A percentile compares a stretch with the other conserved stretches of the same genome.
Conservation (phyloP, 1,284 basidiomycete species). For the Pulveroboletus sp. region DNA sequence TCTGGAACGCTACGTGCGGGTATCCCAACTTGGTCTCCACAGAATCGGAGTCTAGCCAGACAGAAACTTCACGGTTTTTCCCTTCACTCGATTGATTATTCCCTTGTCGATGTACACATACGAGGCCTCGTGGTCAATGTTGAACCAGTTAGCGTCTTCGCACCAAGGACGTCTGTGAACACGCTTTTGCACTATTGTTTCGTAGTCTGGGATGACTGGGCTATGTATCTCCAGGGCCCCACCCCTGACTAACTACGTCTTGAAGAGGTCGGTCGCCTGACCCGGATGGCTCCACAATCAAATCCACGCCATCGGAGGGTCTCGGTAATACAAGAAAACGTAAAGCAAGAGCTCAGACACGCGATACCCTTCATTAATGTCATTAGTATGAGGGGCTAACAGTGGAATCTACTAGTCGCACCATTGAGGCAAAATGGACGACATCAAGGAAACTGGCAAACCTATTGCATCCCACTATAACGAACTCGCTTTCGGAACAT, state of each 20-base stretch:
- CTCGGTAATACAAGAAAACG: too few species aligned
- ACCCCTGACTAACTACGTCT: too few species aligned
- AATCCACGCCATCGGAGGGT: too few species aligned
- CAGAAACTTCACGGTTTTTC: neutral
- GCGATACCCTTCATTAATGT: neutral
- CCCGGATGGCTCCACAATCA: too few species aligned
- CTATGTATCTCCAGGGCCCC: too few species aligned
- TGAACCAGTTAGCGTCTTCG: neutral
- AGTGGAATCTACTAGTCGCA: neutral
- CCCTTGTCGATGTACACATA: neutral
- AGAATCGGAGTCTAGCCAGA: neutral
- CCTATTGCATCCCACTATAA: neutral
- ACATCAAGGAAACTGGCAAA: neutral
- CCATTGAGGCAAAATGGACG: neutral
- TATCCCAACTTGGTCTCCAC: neutral
- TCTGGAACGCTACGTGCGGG: conserved; percentile 46
- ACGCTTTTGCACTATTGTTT: neutral
- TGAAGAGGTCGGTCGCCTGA: too few species aligned
- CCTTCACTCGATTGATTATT: neutral
- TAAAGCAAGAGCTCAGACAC: neutral
- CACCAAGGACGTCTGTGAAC: neutral
- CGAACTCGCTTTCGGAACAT: conserved; percentile 10
- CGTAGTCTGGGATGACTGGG: neutral
- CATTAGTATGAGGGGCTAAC: neutral
- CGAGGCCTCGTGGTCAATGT: neutral